A percentile compares a stretch with the other conserved stretches of the same genome.
Conservation (phyloP, 1,284 basidiomycete genomes). For the Xerocomus amazonicus region DNA sequence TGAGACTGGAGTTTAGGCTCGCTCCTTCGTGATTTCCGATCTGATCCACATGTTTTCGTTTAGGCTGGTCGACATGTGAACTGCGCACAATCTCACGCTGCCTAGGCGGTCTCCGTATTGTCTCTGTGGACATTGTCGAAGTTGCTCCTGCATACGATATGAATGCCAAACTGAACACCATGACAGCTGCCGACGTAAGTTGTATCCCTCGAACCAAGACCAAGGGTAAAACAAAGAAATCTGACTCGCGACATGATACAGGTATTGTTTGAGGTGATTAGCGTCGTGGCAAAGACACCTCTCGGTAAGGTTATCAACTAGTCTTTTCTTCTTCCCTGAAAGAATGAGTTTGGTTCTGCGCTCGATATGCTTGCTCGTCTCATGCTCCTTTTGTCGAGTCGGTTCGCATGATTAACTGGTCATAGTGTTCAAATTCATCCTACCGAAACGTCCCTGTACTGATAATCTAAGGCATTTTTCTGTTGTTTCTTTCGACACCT, state of each 20-base stretch:
- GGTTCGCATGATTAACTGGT: no score
- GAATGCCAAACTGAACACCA: conserved; percentile 73
- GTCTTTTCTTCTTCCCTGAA: background rate
- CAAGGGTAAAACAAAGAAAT: background rate
- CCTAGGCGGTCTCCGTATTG: conserved; percentile 67
- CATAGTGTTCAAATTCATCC: no score
- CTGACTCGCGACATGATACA: conserved; percentile 25
- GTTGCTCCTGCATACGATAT: conserved; percentile 80
- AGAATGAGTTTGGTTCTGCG: background rate
- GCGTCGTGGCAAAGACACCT: conserved; percentile 74
- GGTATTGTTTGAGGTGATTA: conserved; percentile 72
- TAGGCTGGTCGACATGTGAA: conserved; percentile 76
- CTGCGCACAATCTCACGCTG: conserved; percentile 71
- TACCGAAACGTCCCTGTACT: no score
- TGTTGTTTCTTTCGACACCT: no score
- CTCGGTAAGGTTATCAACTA: conserved; percentile 50
- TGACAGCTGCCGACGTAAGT: conserved; percentile 76
- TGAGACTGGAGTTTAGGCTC: conserved; percentile 48
- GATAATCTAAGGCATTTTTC: no score
- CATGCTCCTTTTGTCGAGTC: no score
- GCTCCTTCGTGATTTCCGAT: no score
- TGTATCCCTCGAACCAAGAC: background rate
- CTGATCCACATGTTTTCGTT: background rate
- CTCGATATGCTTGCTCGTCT: background rate
- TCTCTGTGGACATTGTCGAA: conserved; percentile 79